These are phyloP conservation scores for Marasmius tenuissimus DNA, from an alignment of 1,284 basidiomycete species.

Conservation along the genomic window DNA sequence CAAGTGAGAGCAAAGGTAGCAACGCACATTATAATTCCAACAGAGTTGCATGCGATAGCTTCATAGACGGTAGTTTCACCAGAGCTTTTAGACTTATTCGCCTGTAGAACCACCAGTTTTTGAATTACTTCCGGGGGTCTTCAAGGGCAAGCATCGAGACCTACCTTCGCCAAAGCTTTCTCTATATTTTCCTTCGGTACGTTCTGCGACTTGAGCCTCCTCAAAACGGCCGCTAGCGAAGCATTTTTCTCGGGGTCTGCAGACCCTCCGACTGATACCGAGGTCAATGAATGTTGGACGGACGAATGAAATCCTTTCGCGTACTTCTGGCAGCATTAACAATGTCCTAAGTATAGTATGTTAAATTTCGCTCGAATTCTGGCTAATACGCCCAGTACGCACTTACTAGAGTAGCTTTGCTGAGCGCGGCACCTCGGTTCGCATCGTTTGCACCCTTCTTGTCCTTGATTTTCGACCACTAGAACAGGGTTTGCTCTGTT, in stretches of 20 bases:
- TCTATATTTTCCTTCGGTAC: conserved; percentile 82
- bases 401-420: conserved; percentile 46
- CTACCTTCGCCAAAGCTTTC: conserved; percentile 66
- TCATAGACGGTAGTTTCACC: conserved; percentile 66
- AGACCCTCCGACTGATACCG: conserved; percentile 57
- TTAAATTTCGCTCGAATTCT: background rate
- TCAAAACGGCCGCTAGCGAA: conserved; percentile 60
- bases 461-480: conserved; percentile 91
- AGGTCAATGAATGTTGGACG: conserved; percentile 1
- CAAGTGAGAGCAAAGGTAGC: background rate
- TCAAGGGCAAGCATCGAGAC: conserved; percentile 12
- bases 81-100: conserved; percentile 48
- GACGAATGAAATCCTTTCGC: conserved; percentile 16
- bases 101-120: conserved; percentile 36
- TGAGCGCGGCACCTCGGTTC: conserved; percentile 61
- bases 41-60: conserved; percentile 66
- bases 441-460: conserved; percentile 75
- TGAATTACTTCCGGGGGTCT: background rate
- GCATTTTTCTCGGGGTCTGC: conserved; percentile 65
- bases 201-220: conserved; percentile 61
- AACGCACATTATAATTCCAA: conserved; percentile 77
- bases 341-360: conserved; percentile 59
- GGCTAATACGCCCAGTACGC: conserved; percentile 37
- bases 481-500: background rate
- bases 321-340: conserved; percentile 64